These are phyloP conservation scores for Vicia sativa DNA, from an alignment of 306 rosid species.

Conservation along the genomic window DNA sequence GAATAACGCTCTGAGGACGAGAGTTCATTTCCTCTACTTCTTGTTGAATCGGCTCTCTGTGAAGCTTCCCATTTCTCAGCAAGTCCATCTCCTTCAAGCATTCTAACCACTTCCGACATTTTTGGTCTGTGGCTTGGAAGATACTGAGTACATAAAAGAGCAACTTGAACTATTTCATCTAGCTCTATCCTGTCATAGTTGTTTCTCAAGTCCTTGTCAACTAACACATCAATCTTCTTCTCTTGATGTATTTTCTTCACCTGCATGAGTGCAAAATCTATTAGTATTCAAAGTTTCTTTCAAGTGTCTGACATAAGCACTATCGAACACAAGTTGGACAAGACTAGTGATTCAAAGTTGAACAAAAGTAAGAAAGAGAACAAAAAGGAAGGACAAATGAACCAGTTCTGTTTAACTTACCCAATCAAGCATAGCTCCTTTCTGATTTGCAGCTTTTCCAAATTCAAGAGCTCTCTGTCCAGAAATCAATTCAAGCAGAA, in stretches of 20 bases:
- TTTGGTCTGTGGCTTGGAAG: slow-evolving; percentile 83
- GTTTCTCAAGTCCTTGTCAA: slow-evolving; percentile 74
- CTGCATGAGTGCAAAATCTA: slow-evolving; percentile 42
- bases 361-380: neutral
- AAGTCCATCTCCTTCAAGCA: slow-evolving; percentile 99
- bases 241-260: slow-evolving; percentile 89
- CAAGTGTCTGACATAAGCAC: slow-evolving; percentile 14
- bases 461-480: slow-evolving; percentile 91
- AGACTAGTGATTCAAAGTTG: slow-evolving; percentile 11
- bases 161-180: slow-evolving; percentile 88
- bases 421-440: slow-evolving; percentile 98
- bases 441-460: slow-evolving; percentile 88
- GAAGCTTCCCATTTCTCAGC: slow-evolving; percentile 99
- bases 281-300: neutral
- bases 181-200: slow-evolving; percentile 79
- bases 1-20: slow-evolving; percentile 87
- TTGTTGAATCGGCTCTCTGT: slow-evolving; percentile 77
- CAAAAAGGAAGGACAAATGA: neutral
- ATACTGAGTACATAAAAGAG: slow-evolving; percentile 84
- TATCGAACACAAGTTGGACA: slow-evolving; percentile 5
- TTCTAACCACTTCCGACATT: slow-evolving; percentile 95
- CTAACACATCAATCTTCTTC: slow-evolving; percentile 77
- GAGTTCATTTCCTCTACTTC: slow-evolving; percentile 73
- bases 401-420: slow-evolving; percentile 45
- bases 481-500: slow-evolving; percentile 86